Evolutionary conservation across 768 basidiomycete species (phyloP).

Genomic region (Tulasnella sp.): DNA sequence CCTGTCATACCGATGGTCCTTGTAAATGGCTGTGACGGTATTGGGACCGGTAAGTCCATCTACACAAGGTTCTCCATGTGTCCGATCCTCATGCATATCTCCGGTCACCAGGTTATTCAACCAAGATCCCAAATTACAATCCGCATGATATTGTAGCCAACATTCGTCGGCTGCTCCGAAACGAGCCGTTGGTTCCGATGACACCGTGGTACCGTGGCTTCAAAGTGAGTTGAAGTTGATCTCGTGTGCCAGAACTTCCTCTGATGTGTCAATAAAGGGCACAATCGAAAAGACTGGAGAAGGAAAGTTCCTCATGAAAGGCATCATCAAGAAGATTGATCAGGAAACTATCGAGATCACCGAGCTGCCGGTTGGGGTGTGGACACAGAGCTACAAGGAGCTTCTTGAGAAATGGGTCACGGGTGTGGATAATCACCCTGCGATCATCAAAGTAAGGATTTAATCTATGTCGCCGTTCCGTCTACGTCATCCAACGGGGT

Average conservation of each 20-base stretch:
- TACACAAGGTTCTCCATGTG: not conserved
- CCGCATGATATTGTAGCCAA: constrained; percentile 84
- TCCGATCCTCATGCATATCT: not conserved
- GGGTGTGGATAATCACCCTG: constrained; percentile 63
- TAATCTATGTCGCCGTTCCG: no score
- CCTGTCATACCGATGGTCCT: constrained; percentile 81
- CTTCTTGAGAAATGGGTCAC: constrained; percentile 77
- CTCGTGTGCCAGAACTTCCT: not conserved
- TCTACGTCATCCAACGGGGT: no score
- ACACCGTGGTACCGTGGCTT: constrained; percentile 97
- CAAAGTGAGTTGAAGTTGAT: constrained; percentile 25
- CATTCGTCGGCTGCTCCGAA: constrained; percentile 73
- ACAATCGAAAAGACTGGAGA: constrained; percentile 59
- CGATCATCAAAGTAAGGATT: constrained; percentile 57
- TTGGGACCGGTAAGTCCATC: constrained; percentile 71
- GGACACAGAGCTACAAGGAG: constrained; percentile 90
- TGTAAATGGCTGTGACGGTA: constrained; percentile 92
- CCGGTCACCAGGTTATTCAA: constrained; percentile 72
- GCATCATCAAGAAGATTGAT: constrained; percentile 61
- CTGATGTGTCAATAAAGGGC: constrained; percentile 35
- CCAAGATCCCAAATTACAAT: constrained; percentile 83
- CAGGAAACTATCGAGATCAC: constrained; percentile 90
- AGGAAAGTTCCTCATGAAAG: constrained; percentile 76
- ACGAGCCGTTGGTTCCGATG: constrained; percentile 76
- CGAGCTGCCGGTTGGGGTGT: constrained; percentile 88